phyloP scores from a whole-genome alignment of 2,329 filamentous ascomycete species.

The Fusarium sterilihyphosum region DNA sequence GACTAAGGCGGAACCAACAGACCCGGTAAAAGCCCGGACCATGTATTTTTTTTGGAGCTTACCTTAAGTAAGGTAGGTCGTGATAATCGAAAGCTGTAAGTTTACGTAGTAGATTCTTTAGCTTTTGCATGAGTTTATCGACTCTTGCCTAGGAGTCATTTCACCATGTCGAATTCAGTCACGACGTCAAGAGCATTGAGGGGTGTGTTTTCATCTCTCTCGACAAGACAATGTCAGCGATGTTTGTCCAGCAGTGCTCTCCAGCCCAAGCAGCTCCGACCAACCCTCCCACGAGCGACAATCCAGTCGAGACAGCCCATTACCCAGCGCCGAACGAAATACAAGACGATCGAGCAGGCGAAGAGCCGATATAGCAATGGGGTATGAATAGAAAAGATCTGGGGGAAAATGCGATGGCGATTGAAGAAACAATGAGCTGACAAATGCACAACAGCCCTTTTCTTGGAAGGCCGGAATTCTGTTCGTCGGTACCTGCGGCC shows the following conservation, averaged over 20 bases:
- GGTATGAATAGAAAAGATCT: constrained; percentile 49
- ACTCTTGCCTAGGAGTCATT: constrained; percentile 17
- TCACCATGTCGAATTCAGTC: constrained; percentile 53
- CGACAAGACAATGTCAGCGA: constrained; percentile 53
- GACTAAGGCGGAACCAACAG: constrained; percentile 33
- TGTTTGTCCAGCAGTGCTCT: constrained; percentile 52
- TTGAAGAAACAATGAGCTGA: constrained; percentile 35
- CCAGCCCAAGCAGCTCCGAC: constrained; percentile 50
- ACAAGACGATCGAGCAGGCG: constrained; percentile 67
- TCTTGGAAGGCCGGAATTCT: constrained; percentile 90
- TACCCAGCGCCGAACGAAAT: constrained; percentile 53
- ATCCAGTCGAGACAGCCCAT: constrained; percentile 49
- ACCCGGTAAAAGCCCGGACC: constrained; percentile 42
- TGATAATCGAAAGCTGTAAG: constrained; percentile 43
- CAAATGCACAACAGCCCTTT: constrained; percentile 73
- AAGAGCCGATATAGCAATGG: constrained; percentile 67
- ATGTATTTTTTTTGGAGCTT: constrained; percentile 39
- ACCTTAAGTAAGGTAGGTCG: not conserved
- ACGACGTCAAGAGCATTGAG: constrained; percentile 50
- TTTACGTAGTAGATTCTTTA: constrained; percentile 32
- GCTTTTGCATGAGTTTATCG: constrained; percentile 32
- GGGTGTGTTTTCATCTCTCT: constrained; percentile 46
- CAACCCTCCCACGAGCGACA: constrained; percentile 45
- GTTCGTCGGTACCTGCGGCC: constrained; percentile 81
- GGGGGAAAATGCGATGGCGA: not conserved